phyloP scores from a whole-genome alignment of 208 protist genomes.

The Acanthamoeba castellanii region DNA sequence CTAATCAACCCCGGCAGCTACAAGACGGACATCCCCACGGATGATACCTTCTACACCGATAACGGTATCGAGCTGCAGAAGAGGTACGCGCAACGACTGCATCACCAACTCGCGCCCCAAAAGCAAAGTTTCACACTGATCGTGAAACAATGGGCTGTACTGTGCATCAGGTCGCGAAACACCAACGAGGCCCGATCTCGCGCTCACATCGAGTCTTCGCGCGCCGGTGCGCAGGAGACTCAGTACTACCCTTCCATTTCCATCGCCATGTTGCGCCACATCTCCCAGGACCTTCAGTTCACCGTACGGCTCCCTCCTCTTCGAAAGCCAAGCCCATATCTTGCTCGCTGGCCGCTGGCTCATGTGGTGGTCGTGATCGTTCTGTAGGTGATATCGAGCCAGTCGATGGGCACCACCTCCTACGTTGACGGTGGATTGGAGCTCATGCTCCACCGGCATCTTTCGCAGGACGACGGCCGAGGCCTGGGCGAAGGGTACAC shows the following conservation, averaged over 20 bases:
- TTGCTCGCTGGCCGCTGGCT: background rate
- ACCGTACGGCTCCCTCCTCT: background rate
- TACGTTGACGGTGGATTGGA: conserved; percentile 52
- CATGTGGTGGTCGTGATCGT: background rate
- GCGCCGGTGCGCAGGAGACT: background rate
- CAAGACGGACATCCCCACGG: background rate
- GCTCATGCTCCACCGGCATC: conserved; percentile 78
- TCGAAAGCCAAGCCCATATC: too few species aligned
- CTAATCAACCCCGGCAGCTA: background rate
- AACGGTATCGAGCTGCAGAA: conserved; percentile 56
- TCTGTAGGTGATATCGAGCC: conserved; percentile 50
- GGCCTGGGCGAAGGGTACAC: conserved; percentile 69
- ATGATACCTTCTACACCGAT: conserved; percentile 33
- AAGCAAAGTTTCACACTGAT: too few species aligned
- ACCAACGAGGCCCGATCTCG: background rate
- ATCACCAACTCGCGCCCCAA: background rate
- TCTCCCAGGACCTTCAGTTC: background rate
- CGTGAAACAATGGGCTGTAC: too few species aligned
- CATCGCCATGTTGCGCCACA: conserved; percentile 12
- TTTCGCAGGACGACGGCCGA: conserved; percentile 72
- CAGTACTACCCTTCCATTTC: conserved; percentile 75
- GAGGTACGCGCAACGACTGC: background rate
- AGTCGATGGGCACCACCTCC: conserved; percentile 54
- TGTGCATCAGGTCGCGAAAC: background rate
- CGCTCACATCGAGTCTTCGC: conserved; percentile 14